Evolutionary conservation across 2,329 filamentous ascomycete species (phyloP), one percentile per base, ranked within the genome.

Genomic region (Xylaria polymorpha): DNA sequence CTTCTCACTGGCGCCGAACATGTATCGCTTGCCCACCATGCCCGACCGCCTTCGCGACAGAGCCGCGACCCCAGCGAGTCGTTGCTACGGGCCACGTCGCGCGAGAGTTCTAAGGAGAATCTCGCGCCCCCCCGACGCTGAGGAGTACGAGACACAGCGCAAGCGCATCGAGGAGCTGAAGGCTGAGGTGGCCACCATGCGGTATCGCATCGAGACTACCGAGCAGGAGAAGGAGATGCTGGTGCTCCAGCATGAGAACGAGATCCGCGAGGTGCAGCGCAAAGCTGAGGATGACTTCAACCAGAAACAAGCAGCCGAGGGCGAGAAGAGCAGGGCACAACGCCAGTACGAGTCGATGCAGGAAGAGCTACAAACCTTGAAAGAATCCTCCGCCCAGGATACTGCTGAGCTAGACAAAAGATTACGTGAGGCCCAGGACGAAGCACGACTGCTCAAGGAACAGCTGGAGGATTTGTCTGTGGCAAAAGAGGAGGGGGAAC

Each of bases 271-370:
- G 65, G 86, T 91, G 1, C 90, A 93, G 73, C 86, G 90, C 57
- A 92, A 91, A 71, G 92, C 93, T n/a, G 94, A 98, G 75, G 91
- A 93, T 9, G 94, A 97, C 77, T 94, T 92, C 76, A 91, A 93
- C 75, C 85, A 85, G 53, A 86, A 87, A 53, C 87, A 91, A 70
- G 82, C 83, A 0, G 88, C 88, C 35, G 89, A 91, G 73, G 82
- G 82, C 0, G 87, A 87, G 53, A 85, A 83, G 56, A 80, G 81
- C 8, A 85, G 85, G 51, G 83, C 85, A 0, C 76, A 82, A 35
- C 81, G 85, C 15, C 84, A 88, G 73, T 77, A 85, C 2, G 87
- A 88, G 63, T 76, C 80, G 0, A 68, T 87, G 10, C 83, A 84
- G 59, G 80, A 80, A 8, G 88, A 91, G 70, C 74, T 90, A 8